Evolutionary conservation across 2,329 filamentous ascomycete species (phyloP), one percentile per base, ranked within the genome.

Genomic region (Botrytis elliptica): DNA sequence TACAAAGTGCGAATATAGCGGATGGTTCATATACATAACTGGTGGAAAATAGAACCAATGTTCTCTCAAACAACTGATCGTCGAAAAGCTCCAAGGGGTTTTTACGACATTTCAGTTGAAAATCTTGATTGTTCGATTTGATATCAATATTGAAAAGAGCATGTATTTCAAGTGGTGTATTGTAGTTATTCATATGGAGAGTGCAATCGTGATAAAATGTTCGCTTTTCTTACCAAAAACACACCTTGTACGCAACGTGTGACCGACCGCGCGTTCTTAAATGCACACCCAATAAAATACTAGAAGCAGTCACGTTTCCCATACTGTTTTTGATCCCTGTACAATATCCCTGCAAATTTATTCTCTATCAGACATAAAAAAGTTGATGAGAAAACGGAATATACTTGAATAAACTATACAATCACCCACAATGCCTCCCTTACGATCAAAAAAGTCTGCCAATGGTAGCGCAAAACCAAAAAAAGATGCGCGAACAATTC

Each of bases 391-490:
- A 68, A 57, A 68, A 66, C 29, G 63, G 49, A 42, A 42, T 57
- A 57, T 57, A 68, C n/a, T 18, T 57, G 18, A 42, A 68, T 18
- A 68, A 42, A 16, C 14, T 29, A 66, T 60, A 44, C 33, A 46
- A 38, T 49, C 46, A 42, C 25, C n/a, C 18, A 78, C 65, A 73
- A 81, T 81, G 80, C 75, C 79, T 70, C 76, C 75, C 77, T 77
- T 78, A 76, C 75, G 77, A 38, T 80, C 80, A 9, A 80, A 79
- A 75, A 79, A 79, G 68, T 40, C 76, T 29, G 73, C 75, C 29
- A 74, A 71, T 25, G 75, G 74, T 76, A 75, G 76, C n/a, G 38
- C 52, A 46, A n/a, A 29, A 16, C 29, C 63, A 6, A 68, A 68
- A 60, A 72, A 76, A 66, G 63, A 70, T 62, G 75, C 71, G 14